Base-by-base conservation (phyloP, 2,329 filamentous ascomycete genomes). In the Alternaria infectoria region DNA sequence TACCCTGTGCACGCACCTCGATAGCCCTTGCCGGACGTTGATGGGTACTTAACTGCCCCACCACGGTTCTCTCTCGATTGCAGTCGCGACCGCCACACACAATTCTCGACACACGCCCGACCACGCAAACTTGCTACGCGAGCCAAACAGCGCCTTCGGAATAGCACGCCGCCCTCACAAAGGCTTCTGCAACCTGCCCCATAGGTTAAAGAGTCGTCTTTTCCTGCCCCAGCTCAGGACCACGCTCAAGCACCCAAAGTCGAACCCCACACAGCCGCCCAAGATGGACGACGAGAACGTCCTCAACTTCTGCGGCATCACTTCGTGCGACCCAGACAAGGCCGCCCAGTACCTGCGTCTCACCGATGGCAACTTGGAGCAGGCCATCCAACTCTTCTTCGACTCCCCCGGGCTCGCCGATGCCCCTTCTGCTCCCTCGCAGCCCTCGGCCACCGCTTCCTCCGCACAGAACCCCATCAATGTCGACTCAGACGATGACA, bases 311-410 rank as follows among this genome's bases (percentile, higher is more conserved):
- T 89, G 89, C 74, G 86, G 87, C 81, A 91, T 99, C 78, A 98
- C 96, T 43, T 90, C 89, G 70, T 88, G 91, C 62, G 88, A 86
- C 65, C 86, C 90, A 26, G 86, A 90, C 69, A 88, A 94, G 67
- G 96, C 95, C 28, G 87, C 88, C 65, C 91, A 92, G 70, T 97
- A 96, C 80, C 87, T 98, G 51, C 87, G 91, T 72, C 87, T 99
- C 77, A 90, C 93, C n/a, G 91, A 93, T 71, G 90, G 90, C 74
- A 91, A 97, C 77, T 84, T 95, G 55, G 89, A 93, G 80, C 91
- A 95, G 75, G 96, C 96, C 25, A 90, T 97, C 72, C 89, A 93
- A 75, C 89, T 98, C 12, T 99, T 90, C 82, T 98, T 93, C 80
- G 93, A 96, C 76, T 96, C 91, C 77, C 92, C 91, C 46, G 93